These are phyloP conservation scores for Sporormia fimetaria DNA, from an alignment of 495 filamentous ascomycete species.

Conservation along the genomic window DNA sequence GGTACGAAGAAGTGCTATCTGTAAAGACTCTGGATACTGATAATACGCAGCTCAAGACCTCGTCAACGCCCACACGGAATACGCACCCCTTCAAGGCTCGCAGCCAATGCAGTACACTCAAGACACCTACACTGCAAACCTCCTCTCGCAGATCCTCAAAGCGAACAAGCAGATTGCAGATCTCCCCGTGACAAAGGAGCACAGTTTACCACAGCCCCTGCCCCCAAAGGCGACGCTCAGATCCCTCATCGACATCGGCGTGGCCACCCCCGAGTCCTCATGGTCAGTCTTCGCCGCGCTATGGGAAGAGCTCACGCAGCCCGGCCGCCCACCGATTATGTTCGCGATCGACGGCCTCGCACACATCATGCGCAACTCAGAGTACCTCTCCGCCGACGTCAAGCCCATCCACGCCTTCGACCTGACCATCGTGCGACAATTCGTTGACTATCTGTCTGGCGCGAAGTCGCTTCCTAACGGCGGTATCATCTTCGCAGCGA, in stretches of 20 bases:
- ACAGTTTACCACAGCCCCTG: constrained; percentile 47
- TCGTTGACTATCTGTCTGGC: constrained; percentile 58
- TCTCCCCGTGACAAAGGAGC: constrained; percentile 46
- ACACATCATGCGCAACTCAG: constrained; percentile 63
- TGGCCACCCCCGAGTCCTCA: constrained; percentile 60
- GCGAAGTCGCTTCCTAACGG: constrained; percentile 54
- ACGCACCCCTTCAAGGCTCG: constrained; percentile 52
- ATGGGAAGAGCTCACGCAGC: constrained; percentile 60
- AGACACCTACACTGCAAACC: constrained; percentile 56
- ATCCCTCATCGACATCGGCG: constrained; percentile 56
- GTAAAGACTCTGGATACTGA: constrained; percentile 4
- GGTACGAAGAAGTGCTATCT: constrained; percentile 42
- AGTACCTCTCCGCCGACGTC: constrained; percentile 57
- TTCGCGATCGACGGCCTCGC: constrained; percentile 66
- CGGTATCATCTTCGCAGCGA: constrained; percentile 65
- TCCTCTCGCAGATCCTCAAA: constrained; percentile 56
- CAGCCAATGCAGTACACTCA: constrained; percentile 60
- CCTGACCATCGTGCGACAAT: constrained; percentile 63
- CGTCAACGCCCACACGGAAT: constrained; percentile 64
- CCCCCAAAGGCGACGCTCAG: constrained; percentile 52
- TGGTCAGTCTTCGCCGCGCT: constrained; percentile 75
- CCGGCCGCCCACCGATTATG: constrained; percentile 65
- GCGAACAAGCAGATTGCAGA: constrained; percentile 55
- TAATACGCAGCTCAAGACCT: constrained; percentile 60
- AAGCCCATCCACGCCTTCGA: constrained; percentile 79